These are phyloP conservation scores for Phytomonas sp. DNA, from an alignment of 208 protist species.

Conservation along the genomic window DNA sequence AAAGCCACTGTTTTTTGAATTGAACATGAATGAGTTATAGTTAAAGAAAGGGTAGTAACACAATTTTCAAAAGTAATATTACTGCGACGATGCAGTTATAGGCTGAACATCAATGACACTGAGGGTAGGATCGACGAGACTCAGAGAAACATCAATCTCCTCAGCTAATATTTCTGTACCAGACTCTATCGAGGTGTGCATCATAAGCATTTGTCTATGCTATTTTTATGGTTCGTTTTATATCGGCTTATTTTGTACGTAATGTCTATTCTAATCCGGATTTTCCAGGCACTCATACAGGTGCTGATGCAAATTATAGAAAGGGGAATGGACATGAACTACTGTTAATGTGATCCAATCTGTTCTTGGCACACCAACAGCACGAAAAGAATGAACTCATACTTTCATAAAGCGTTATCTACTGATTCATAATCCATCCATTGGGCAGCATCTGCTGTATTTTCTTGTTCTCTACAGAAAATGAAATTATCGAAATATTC, in stretches of 20 bases:
- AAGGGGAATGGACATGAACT: not conserved
- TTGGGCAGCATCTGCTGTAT: not conserved
- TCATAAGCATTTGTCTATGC: not conserved
- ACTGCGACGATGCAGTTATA: not conserved
- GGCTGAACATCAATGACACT: not conserved
- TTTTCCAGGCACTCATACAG: not conserved
- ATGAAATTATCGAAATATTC: not conserved
- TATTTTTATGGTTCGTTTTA: not conserved
- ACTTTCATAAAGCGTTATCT: too few relatives aligned
- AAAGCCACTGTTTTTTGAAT: not conserved
- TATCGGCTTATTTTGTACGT: conserved; percentile 1
- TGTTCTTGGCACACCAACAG: not conserved
- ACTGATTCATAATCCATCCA: not conserved
- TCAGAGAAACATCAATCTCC: not conserved
- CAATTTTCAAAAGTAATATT: not conserved
- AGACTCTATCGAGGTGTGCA: not conserved
- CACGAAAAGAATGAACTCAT: too few relatives aligned
- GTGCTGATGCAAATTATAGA: not conserved
- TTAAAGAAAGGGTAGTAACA: not conserved
- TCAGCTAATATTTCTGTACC: conserved; percentile 1
- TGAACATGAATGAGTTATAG: not conserved
- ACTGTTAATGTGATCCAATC: not conserved
- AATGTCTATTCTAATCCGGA: not conserved
- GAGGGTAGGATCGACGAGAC: not conserved
- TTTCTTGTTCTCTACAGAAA: not conserved